Evolutionary conservation across 129 eudicot species (phyloP).

Genomic region (Scalesia atractyloides): DNA sequence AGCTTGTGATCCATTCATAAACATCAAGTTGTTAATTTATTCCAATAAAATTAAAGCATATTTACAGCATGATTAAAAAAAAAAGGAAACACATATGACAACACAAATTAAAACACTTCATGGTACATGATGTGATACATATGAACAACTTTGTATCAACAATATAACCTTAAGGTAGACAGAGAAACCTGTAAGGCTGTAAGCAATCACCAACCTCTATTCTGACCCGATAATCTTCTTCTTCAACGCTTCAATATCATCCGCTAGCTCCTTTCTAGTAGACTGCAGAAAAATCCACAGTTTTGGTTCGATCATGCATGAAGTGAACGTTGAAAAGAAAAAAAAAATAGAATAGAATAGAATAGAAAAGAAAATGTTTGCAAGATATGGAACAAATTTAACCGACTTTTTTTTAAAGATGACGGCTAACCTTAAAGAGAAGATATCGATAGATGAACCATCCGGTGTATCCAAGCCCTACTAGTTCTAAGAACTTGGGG

Average conservation of each 20-base stretch:
- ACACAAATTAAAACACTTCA: slow-evolving; percentile 3
- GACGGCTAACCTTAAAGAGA: slow-evolving; percentile 38
- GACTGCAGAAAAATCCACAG: slow-evolving; percentile 20
- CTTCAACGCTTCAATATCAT: slow-evolving; percentile 41
- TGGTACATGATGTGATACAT: slow-evolving; percentile 5
- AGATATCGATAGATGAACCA: slow-evolving; percentile 47
- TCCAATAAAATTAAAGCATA: slow-evolving; percentile 21
- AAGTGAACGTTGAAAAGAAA: background rate
- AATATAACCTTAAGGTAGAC: slow-evolving; percentile 11
- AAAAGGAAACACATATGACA: slow-evolving; percentile 15
- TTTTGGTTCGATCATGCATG: background rate
- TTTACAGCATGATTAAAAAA: slow-evolving; percentile 29
- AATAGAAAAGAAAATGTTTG: slow-evolving; percentile 6
- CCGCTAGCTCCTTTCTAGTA: slow-evolving; percentile 43
- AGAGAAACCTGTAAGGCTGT: slow-evolving; percentile 18
- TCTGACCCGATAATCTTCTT: slow-evolving; percentile 41
- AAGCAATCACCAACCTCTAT: slow-evolving; percentile 21
- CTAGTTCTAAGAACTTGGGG: slow-evolving; percentile 41
- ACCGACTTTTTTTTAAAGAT: background rate
- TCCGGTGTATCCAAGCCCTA: slow-evolving; percentile 47
- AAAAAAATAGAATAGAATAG: too few relatives aligned
- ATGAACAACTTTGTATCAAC: slow-evolving; percentile 22
- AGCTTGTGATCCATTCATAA: background rate
- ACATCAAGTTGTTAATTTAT: slow-evolving; percentile 28
- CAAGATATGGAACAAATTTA: background rate